A percentile compares a stretch with the other conserved stretches of the same genome.
These are phyloP conservation scores for Trypanosoma platydactyli DNA, from an alignment of 208 protist species.

Conservation along the genomic window DNA sequence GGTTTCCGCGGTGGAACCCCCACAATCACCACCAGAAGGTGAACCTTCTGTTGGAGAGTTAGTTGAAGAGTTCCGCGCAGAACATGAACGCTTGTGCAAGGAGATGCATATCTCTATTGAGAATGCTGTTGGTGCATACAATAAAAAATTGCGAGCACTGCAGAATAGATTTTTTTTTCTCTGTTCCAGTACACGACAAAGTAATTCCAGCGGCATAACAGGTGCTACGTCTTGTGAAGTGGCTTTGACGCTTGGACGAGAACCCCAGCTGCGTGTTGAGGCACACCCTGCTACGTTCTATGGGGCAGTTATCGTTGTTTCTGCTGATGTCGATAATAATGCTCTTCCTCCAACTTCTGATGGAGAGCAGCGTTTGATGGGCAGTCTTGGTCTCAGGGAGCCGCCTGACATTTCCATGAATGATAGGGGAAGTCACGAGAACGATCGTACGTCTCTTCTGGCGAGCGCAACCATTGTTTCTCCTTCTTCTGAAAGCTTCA, in stretches of 20 bases:
- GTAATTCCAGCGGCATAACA: not conserved
- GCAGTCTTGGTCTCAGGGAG: not conserved
- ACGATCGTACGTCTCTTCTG: not conserved
- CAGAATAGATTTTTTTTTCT: not conserved
- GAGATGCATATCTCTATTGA: slow-evolving; percentile 13
- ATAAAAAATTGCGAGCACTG: slow-evolving; percentile 10
- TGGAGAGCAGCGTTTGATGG: too few relatives aligned
- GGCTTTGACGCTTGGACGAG: not conserved
- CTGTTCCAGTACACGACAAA: not conserved
- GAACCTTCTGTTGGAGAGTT: not conserved
- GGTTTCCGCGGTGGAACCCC: not conserved
- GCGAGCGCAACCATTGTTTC: slow-evolving; percentile 14
- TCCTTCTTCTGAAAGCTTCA: slow-evolving; percentile 1
- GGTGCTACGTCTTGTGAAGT: not conserved
- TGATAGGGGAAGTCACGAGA: not conserved
- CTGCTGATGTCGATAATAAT: not conserved
- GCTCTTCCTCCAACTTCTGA: too few relatives aligned
- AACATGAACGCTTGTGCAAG: slow-evolving; percentile 14
- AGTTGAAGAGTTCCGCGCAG: slow-evolving; percentile 11
- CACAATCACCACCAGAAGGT: not conserved
- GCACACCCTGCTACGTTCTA: slow-evolving; percentile 1
- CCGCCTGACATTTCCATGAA: not conserved
- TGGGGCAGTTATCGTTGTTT: not conserved
- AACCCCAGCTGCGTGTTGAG: slow-evolving; percentile 15
- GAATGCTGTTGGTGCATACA: slow-evolving; percentile 17